Evolutionary conservation across 176 grass and related monocot genomes (phyloP), one percentile per base, ranked within the genome.

Genomic region (Oryza rufipogon): DNA sequence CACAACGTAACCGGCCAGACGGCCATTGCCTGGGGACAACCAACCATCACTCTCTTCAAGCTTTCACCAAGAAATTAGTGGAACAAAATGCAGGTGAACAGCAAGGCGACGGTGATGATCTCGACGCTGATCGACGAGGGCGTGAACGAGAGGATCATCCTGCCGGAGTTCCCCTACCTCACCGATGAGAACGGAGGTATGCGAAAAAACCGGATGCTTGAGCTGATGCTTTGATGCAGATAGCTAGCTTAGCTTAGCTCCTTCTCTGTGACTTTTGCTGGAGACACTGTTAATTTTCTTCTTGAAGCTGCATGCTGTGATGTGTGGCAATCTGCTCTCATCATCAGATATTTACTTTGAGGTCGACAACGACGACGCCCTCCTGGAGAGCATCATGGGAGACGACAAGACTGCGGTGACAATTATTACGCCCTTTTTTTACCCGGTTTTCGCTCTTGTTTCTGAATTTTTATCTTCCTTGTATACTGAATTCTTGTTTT

Each of bases 331-430:
- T 90, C 63, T 87, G 52, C 60, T 84, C 89, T 84, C 89, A 98
- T 84, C 89, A 98, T 84, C 89, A 98, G 92, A 98, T 93, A 98
- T 98, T 71, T 98, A 98, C 87, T 98, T 95, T 77, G 91, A 98
- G 83, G 91, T 98, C 61, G 74, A 91, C 71, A 95, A 88, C 32
- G 87, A 98, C 11, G 92, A 97, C 14, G 70, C 76, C 20, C 74
- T 95, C 84, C 52, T 91, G 81, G 92, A 93, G 52, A 85, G 66
- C 85, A 65, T 88, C 78, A 86, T 90, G 75, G 86, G 88, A n/a
- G 92, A 91, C 51, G 89, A 98, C 83, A 90, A 86, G 76, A 90
- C 91, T 48, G 91, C 92, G 91, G 95, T 98, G 92, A 39, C 68
- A 15, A 52, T 73, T 36, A 34, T 85, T 58, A 58, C 54, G 54